Evolutionary conservation across 2,329 filamentous ascomycete species (phyloP).

Genomic region (Aureobasidium musti): DNA sequence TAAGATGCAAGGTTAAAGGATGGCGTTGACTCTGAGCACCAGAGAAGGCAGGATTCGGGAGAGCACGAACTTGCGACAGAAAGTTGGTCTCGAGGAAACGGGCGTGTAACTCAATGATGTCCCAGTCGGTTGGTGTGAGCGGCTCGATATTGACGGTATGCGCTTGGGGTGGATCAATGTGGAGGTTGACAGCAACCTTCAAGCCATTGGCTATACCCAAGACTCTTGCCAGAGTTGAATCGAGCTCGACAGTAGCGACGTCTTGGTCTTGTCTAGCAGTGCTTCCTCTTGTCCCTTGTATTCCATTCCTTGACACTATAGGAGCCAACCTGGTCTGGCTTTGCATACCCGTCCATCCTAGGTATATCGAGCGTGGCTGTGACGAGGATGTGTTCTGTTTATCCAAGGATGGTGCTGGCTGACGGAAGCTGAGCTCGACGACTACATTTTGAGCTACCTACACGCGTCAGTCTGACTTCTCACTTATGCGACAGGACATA

Average conservation of each 20-base stretch:
- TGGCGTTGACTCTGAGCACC: conserved; percentile 65
- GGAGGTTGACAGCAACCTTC: conserved; percentile 69
- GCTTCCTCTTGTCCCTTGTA: conserved; percentile 48
- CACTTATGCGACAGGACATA: not conserved
- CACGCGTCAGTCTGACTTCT: conserved; percentile 34
- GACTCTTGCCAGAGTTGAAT: conserved; percentile 76
- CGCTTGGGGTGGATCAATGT: conserved; percentile 85
- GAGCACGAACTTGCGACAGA: conserved; percentile 84
- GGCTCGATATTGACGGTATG: conserved; percentile 98
- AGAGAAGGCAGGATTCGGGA: conserved; percentile 72
- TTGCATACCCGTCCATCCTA: conserved; percentile 98
- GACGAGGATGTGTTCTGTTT: conserved; percentile 48
- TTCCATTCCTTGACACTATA: conserved; percentile 72
- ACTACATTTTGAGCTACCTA: conserved; percentile 94
- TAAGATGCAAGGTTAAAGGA: conserved; percentile 86
- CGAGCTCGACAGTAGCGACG: conserved; percentile 76
- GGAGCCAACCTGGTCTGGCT: conserved; percentile 80
- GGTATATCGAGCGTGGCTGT: conserved; percentile 67
- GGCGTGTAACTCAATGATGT: conserved; percentile 91
- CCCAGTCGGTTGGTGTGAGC: conserved; percentile 62
- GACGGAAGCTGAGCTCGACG: conserved; percentile 81
- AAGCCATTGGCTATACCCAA: conserved; percentile 79
- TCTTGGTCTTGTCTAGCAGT: conserved; percentile 72
- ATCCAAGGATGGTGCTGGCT: conserved; percentile 52
- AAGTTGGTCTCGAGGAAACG: conserved; percentile 95